Base-by-base conservation (phyloP, 148 eudicot species). In the Silene latifolia region DNA sequence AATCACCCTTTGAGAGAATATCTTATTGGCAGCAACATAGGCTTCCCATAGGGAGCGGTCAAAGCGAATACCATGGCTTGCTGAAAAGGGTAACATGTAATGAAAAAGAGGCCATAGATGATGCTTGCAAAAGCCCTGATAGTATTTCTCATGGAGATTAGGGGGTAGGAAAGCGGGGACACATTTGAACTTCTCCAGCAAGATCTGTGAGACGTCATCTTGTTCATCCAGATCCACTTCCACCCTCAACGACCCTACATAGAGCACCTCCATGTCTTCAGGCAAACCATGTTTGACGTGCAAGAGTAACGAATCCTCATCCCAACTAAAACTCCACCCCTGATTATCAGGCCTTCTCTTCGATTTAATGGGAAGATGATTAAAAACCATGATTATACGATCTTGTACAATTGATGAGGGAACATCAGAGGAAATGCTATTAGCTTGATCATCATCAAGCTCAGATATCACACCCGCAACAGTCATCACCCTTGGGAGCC, bases 111-210 rank as follows among this genome's bases (percentile, higher is more conserved):
- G 86, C 86, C 86, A 83, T 20, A 83, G 35, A 67, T 83, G 82
- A 70, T 83, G 86, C 86, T 83, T 83, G 69, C 86, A 83, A 68
- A 80, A 83, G 20, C 86, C 86, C 63, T 83, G 63, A 54, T 83
- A 83, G 39, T 58, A 83, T 64, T 74, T 72, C 29, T 62, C 72
- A 63, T 75, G 78, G 59, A 82, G 71, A 67, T 76, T 82, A 15
- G 80, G 80, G 27, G 82, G 82, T 24, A 82, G 46, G 47, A 82
- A 82, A 54, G 85, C 78, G 13, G 85, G 85, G 24, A 82, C 85
- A 72, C 85, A 82, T 67, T 82, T 82, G 64, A 82, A 82, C 23
- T 77, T 82, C n/a, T 82, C 80, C 68, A 76, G 25, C 65, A 82
- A 71, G 54, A 82, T 79, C 57, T 82, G 85, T 39, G 85, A 82